A percentile compares a stretch with the other conserved stretches of the same genome.
These are phyloP conservation scores for Colletotrichum sp. DNA, from an alignment of 2,329 filamentous ascomycete genomes.

Conservation along the genomic window DNA sequence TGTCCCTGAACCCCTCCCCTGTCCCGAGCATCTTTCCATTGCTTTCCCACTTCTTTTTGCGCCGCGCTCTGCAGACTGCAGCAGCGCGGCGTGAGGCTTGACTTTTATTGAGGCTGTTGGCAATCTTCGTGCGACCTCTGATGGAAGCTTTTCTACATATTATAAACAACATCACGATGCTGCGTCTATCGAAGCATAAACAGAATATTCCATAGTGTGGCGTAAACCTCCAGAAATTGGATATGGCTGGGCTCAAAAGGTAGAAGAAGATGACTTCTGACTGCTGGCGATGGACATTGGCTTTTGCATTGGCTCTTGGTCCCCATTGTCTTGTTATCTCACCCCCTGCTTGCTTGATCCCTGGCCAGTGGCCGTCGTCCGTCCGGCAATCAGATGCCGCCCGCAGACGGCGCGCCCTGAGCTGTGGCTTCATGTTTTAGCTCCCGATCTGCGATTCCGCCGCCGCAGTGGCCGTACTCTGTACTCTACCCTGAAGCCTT, in stretches of 20 bases:
- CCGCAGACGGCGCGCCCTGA: neutral
- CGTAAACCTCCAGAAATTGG: neutral
- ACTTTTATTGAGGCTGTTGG: neutral
- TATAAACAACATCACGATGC: neutral
- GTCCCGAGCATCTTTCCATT: neutral
- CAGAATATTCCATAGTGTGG: fast-evolving
- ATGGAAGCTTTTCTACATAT: neutral
- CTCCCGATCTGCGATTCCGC: neutral
- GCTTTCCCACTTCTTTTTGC: neutral
- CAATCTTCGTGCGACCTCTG: fast-evolving
- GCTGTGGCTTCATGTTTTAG: neutral
- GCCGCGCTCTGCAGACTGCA: neutral
- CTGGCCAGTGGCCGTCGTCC: conserved; percentile 5
- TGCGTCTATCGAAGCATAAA: neutral
- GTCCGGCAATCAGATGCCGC: conserved; percentile 14
- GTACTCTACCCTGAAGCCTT: neutral
- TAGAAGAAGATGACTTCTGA: neutral
- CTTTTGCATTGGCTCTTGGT: neutral
- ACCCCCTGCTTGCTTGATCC: neutral
- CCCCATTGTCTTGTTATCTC: neutral
- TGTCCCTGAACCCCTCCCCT: neutral
- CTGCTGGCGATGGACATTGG: neutral
- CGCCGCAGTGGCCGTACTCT: neutral
- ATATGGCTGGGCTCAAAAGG: neutral
- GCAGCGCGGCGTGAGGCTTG: neutral